Percentiles rank a stretch among this genome's conserved stretches.
phyloP scores from a whole-genome alignment of 257 asterid species.

The Plantago major region DNA sequence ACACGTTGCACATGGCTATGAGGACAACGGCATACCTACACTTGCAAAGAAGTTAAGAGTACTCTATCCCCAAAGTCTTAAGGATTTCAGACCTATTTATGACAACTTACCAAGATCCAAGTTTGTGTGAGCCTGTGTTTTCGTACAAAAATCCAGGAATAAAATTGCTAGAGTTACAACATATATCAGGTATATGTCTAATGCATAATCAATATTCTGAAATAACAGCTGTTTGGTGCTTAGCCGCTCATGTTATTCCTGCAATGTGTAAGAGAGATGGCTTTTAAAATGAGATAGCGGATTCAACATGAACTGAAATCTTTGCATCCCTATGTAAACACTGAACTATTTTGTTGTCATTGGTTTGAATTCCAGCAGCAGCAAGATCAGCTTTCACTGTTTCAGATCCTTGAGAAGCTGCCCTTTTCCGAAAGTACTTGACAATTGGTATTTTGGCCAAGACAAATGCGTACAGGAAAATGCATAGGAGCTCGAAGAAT shows the following conservation, averaged over 20 bases:
- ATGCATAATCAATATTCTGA: conserved; percentile 54
- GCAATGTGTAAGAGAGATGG: too few species aligned
- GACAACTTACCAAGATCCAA: conserved; percentile 65
- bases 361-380: conserved; percentile 54
- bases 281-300: too few species aligned
- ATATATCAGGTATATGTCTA: conserved; percentile 54
- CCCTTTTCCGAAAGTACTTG: conserved; percentile 61
- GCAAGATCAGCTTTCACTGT: conserved; percentile 85
- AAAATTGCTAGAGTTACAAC: conserved; percentile 63
- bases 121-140: conserved; percentile 64
- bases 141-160: conserved; percentile 84
- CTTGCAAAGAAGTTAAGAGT: not conserved
- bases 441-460: conserved; percentile 64
- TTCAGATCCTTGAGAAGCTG: conserved; percentile 80
- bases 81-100: too few species aligned
- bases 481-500: conserved; percentile 55
- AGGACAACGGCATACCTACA: conserved; percentile 70
- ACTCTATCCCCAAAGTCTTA: too few species aligned
- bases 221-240: conserved; percentile 42
- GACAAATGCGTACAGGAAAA: conserved; percentile 53
- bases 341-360: conserved; percentile 11
- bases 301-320: too few species aligned
- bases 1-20: conserved; percentile 65
- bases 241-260: conserved; percentile 35
- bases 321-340: not conserved